phyloP scores from a whole-genome alignment of 305 asterid species.

The Fraxinus sp. region DNA sequence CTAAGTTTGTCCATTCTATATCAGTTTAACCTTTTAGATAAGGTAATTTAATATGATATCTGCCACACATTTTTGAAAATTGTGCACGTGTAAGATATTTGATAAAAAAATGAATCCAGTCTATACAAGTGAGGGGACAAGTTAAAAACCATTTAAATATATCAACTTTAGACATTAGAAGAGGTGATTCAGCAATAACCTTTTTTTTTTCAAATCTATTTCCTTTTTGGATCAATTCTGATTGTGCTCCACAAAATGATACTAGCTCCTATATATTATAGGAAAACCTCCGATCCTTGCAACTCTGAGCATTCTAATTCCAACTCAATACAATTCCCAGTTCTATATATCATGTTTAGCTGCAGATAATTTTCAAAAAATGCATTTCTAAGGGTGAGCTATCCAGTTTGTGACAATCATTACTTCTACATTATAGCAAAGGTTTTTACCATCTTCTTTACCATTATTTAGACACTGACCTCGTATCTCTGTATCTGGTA shows the following conservation, averaged over 20 bases:
- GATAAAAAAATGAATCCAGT: background rate
- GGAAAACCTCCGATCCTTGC: background rate
- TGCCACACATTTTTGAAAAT: background rate
- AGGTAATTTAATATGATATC: background rate
- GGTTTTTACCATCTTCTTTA: background rate
- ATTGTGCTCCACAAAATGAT: background rate
- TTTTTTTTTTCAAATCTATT: background rate
- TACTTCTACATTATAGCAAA: background rate
- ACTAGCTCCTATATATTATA: background rate
- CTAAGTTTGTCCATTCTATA: background rate
- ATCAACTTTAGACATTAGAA: background rate
- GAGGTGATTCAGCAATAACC: background rate
- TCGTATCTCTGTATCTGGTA: conserved; percentile 91
- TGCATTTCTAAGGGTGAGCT: background rate
- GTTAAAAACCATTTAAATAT: background rate
- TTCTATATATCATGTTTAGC: background rate
- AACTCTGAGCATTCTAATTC: background rate
- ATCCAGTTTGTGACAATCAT: background rate
- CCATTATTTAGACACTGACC: conserved; percentile 46
- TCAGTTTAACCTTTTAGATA: background rate
- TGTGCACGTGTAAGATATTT: background rate
- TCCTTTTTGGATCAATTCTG: background rate
- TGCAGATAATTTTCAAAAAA: background rate
- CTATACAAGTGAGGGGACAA: background rate
- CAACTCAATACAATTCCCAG: background rate